Conservation (phyloP, 345 rosid genomes). For the Populus ilicifolia region DNA sequence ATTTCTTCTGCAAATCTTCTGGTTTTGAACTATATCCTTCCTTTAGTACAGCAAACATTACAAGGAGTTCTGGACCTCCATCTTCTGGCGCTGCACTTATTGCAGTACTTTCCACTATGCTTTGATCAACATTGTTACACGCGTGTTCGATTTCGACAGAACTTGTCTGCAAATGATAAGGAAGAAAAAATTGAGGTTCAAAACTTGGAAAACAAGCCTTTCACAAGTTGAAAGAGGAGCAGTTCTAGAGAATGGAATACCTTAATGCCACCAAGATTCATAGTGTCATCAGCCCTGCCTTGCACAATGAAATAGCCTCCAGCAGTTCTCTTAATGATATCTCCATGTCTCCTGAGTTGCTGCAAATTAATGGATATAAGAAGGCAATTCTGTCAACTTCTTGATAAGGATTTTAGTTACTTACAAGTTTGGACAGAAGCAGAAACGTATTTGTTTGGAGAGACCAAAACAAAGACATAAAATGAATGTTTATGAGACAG, state of each 20-base stretch:
- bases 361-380: constrained; percentile 17
- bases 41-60: constrained; percentile 58
- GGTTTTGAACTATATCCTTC: constrained; percentile 35
- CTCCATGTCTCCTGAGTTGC: constrained; percentile 89
- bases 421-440: too few relatives aligned
- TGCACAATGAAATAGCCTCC: constrained; percentile 71
- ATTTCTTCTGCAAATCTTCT: constrained; percentile 47
- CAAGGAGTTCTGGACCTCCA: constrained; percentile 78
- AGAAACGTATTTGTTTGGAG: too few relatives aligned
- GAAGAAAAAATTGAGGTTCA: background rate
- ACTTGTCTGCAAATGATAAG: constrained; percentile 54
- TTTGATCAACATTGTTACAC: constrained; percentile 64
- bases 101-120: constrained; percentile 73
- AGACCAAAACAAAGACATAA: too few relatives aligned
- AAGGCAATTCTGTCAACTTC: too few relatives aligned
- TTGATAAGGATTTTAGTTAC: too few relatives aligned
- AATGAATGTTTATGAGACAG: too few relatives aligned
- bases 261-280: constrained; percentile 98
- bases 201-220: background rate
- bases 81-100: constrained; percentile 45
- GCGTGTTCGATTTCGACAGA: constrained; percentile 80
- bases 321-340: constrained; percentile 57
- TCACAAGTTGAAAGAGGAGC: background rate
- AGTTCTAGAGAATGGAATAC: constrained; percentile 24
- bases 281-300: constrained; percentile 95